These are phyloP conservation scores for Stagonosporopsis tanaceti DNA, from an alignment of 2,329 filamentous ascomycete species.

Conservation along the genomic window DNA sequence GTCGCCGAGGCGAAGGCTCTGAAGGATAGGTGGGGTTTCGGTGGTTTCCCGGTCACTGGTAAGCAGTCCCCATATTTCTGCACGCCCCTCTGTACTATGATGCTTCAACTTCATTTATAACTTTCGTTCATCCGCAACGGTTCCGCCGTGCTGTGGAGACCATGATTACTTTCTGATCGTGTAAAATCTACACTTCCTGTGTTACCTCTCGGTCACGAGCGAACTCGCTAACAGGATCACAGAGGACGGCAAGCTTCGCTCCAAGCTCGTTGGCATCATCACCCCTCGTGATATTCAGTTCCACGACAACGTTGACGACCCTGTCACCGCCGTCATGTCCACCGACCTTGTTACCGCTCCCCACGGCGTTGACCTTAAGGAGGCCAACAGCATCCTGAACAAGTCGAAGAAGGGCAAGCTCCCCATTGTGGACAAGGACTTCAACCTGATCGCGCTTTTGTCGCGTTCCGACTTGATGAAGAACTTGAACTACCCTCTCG, in stretches of 20 bases:
- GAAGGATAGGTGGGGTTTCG: constrained; percentile 98
- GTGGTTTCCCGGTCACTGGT: constrained; percentile 98
- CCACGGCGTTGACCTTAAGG: constrained; percentile 79
- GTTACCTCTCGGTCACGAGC: constrained; percentile 2
- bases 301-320: constrained; percentile 74
- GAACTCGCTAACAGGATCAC: constrained; percentile 34
- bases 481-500: constrained; percentile 95
- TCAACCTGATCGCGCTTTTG: constrained; percentile 70
- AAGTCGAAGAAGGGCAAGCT: constrained; percentile 99
- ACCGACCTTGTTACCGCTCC: constrained; percentile 90
- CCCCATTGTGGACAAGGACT: constrained; percentile 83
- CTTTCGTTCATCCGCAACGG: constrained; percentile 99
- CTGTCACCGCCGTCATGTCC: constrained; percentile 92
- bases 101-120: constrained; percentile 81
- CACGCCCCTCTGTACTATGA: constrained; percentile 63
- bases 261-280: constrained; percentile 96
- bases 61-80: constrained; percentile 54
- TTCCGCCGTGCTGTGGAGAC: constrained; percentile 85
- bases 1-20: constrained; percentile 89
- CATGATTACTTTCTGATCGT: constrained; percentile 59
- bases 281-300: constrained; percentile 99
- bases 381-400: constrained; percentile 92
- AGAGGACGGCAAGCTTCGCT: constrained; percentile 93
- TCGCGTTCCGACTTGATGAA: constrained; percentile 89
- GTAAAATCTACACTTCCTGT: constrained; percentile 14